Conservation (phyloP, 164 flowering plant genomes). For the grape (Vitis vinifera) region ASM3070453v1 NC_081808.1:1586501-1587000, state of each 20-base stretch:
- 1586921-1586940: background rate
- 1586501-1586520: constrained; percentile 96
- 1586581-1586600: background rate
- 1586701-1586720: background rate
- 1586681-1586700: constrained; percentile 76
- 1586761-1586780: too few species aligned
- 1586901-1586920: background rate
- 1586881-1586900: background rate
- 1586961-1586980: constrained; percentile 73
- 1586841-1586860: constrained; percentile 95
- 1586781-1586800: constrained; percentile 78
- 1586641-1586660: constrained; percentile 94
- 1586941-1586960: background rate
- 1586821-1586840: constrained; percentile 95
- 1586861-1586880: constrained; percentile 50
- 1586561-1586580: background rate
- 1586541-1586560: background rate
- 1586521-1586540: constrained; percentile 69
- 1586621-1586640: constrained; percentile 78
- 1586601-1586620: constrained; percentile 47
- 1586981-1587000: constrained; percentile 92
- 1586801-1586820: constrained; percentile 74
- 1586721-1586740: background rate
- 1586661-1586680: constrained; percentile 97
- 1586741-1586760: background rate